phyloP scores from a whole-genome alignment of 495 filamentous ascomycete species.

The Tuber brumale region DNA sequence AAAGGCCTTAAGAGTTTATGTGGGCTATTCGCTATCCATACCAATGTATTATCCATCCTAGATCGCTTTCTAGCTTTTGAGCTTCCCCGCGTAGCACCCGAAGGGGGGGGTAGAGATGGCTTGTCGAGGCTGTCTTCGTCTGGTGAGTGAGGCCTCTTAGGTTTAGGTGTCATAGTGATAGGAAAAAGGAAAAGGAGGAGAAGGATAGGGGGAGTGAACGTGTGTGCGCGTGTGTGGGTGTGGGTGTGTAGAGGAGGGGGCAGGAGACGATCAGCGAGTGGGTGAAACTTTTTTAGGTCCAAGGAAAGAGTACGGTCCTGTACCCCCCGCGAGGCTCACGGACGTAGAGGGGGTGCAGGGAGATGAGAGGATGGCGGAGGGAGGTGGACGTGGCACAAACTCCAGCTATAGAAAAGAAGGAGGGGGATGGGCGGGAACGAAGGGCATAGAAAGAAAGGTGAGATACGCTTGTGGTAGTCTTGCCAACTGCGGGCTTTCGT shows the following conservation, averaged over 20 bases:
- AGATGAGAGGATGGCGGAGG: not conserved
- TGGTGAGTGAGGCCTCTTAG: slow-evolving; percentile 2
- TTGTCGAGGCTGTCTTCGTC: slow-evolving; percentile 5
- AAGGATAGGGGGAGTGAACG: not conserved
- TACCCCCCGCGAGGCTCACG: not conserved
- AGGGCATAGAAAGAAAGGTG: not conserved
- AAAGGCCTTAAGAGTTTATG: not conserved
- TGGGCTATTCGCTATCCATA: not conserved
- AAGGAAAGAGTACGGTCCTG: not conserved
- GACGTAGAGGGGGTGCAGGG: not conserved
- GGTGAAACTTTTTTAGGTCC: not conserved
- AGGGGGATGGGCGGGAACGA: not conserved
- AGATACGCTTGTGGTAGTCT: not conserved
- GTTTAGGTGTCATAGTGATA: slow-evolving; percentile 1
- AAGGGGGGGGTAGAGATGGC: not conserved
- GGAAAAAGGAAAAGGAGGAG: not conserved
- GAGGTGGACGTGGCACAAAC: not conserved
- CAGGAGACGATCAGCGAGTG: not conserved
- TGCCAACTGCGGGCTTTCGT: not conserved
- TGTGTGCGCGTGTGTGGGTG: not conserved
- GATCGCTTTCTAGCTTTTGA: not conserved
- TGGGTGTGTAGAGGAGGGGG: not conserved
- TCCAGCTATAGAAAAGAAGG: not conserved
- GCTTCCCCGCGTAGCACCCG: not conserved
- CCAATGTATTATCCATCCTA: not conserved